Evolutionary conservation across 306 rosid genomes (phyloP), one percentile per base, ranked within the genome.

Genomic region (Lathyrus aphaca): DNA sequence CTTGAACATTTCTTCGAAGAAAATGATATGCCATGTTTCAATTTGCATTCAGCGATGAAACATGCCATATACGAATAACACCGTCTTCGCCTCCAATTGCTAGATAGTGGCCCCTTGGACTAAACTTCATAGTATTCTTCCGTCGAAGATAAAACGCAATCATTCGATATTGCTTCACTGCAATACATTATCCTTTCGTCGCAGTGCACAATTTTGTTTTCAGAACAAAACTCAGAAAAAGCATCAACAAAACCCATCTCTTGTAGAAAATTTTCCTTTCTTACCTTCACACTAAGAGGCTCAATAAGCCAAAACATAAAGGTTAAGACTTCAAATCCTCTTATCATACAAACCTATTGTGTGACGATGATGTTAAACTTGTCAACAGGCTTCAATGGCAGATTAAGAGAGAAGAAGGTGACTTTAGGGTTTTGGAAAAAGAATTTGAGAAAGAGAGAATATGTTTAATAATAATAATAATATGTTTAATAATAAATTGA

Each of bases 1-100:
- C 95, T 29, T 84, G 96, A 49, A 54, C n/a, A 72, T 73, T 86
- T 84, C 69, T 71, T 76, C 54, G 16, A 56, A 70, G 81, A 78
- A 66, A 80, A 66, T 42, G 80, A 75, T 69, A 82, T 78, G 61
- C 56, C 80, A 35, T 73, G 74, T n/a, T 78, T 82, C 59, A 63
- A 48, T 69, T 79, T 72, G 38, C 76, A 45, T 82, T 86, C 19
- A 64, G 35, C 10, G 75, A 75, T 13, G 61, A 32, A 2, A 91
- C 91, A 42, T 70, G 81, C 97, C 97, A 91, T 46, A 94, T 54
- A 14, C 95, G 83, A 0, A 91, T 85, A 37, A 88, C 83, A 16
- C 99, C 96, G 64, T 94, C 99, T 84, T 94, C 97, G 13, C 99
- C 99, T 35, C 99, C 97, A 25, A 87, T 90, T 4, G 97, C 99